Conservation (phyloP, 1,139 yeast species). For the Saccharomyces hybrid region DNA sequence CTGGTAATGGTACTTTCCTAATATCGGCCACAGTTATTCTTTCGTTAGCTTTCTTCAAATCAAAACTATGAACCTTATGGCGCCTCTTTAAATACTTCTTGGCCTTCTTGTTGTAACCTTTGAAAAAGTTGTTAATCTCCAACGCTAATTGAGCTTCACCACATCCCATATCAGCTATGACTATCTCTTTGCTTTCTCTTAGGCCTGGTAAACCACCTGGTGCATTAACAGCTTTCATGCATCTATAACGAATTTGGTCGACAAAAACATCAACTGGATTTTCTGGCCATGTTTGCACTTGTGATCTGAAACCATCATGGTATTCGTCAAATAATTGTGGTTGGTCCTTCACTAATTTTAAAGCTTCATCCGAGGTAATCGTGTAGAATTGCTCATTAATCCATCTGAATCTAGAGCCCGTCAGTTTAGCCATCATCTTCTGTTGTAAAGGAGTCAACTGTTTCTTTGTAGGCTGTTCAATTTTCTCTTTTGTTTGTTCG, state of each 20-base stretch:
- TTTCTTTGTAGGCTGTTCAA: constrained; percentile 7
- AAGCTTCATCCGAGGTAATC: constrained; percentile 67
- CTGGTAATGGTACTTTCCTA: constrained; percentile 75
- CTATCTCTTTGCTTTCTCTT: constrained; percentile 45
- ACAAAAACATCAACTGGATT: constrained; percentile 91
- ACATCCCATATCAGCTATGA: constrained; percentile 96
- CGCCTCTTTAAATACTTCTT: constrained; percentile 34
- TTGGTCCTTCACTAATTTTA: constrained; percentile 63
- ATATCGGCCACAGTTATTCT: constrained; percentile 93
- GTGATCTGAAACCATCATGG: constrained; percentile 90
- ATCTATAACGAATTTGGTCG: constrained; percentile 55
- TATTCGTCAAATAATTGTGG: constrained; percentile 90
- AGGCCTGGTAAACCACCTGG: constrained; percentile 91
- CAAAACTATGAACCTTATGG: constrained; percentile 78
- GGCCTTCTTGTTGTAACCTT: constrained; percentile 33
- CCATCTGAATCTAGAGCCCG: constrained; percentile 96
- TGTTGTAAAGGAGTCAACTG: constrained; percentile 85
- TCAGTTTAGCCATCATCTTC: constrained; percentile 88
- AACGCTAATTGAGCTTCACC: constrained; percentile 87
- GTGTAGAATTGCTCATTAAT: constrained; percentile 93
- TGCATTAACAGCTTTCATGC: constrained; percentile 67
- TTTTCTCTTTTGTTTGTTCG: background rate
- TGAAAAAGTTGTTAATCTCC: constrained; percentile 49
- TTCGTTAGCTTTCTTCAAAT: constrained; percentile 76
- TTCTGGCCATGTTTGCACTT: constrained; percentile 95